Conservation (phyloP, 2,329 filamentous ascomycete species). For the Alternaria panax region DNA sequence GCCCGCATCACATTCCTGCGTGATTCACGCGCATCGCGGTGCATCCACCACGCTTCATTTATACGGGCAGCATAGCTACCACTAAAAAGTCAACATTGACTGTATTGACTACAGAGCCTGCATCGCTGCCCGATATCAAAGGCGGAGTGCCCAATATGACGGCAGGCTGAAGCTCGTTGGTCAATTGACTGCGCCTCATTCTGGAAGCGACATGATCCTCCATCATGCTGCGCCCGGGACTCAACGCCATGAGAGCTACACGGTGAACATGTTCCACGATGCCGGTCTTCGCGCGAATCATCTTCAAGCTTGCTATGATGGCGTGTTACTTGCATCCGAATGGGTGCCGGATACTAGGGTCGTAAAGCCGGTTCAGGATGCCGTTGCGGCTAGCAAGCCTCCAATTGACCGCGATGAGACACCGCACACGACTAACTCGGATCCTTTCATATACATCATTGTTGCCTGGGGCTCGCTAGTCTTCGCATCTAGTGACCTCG, state of each 20-base stretch:
- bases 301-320: neutral
- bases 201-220: constrained; percentile 21
- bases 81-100: neutral
- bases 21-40: neutral
- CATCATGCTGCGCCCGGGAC: constrained; percentile 16
- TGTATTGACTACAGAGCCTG: constrained; percentile 5
- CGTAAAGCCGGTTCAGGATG: constrained; percentile 1
- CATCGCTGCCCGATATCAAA: constrained; percentile 22
- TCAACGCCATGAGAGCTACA: neutral
- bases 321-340: neutral
- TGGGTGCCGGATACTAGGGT: neutral
- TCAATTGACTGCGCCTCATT: constrained; percentile 35
- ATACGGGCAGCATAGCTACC: neutral
- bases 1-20: neutral
- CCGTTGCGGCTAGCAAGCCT: neutral
- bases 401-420: neutral
- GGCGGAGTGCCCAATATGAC: constrained; percentile 25
- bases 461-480: neutral
- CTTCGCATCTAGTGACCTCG: neutral
- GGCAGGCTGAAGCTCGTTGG: constrained; percentile 24
- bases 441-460: neutral
- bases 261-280: neutral
- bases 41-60: neutral
- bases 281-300: neutral
- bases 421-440: neutral